phyloP scores from a whole-genome alignment of 768 basidiomycete species.

The Tylopilus plumbeoviolaceoides region DNA sequence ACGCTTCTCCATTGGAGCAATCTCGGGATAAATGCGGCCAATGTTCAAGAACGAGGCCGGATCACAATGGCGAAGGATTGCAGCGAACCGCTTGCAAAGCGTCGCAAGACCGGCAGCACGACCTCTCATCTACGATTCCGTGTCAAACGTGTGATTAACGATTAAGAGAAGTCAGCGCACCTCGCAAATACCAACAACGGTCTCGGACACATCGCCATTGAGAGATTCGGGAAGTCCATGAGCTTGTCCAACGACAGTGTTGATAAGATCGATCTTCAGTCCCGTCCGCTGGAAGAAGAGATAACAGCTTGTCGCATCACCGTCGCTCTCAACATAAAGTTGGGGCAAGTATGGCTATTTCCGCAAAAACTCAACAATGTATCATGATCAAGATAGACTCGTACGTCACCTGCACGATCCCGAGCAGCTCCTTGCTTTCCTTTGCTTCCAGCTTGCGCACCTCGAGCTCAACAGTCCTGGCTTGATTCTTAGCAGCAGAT shows the following conservation, averaged over 20 bases:
- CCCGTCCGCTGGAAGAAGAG: slow-evolving; percentile 91
- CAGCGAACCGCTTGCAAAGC: slow-evolving; percentile 86
- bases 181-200: slow-evolving; percentile 92
- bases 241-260: slow-evolving; percentile 72
- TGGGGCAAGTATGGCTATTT: slow-evolving; percentile 85
- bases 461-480: slow-evolving; percentile 86
- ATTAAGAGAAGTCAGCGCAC: slow-evolving; percentile 36
- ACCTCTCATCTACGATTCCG: slow-evolving; percentile 63
- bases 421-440: slow-evolving; percentile 75
- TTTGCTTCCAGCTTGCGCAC: slow-evolving; percentile 78
- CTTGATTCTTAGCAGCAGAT: slow-evolving; percentile 85
- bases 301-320: slow-evolving; percentile 83
- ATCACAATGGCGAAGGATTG: slow-evolving; percentile 75
- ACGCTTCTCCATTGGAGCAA: slow-evolving; percentile 84
- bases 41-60: slow-evolving; percentile 82
- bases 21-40: slow-evolving; percentile 79
- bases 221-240: slow-evolving; percentile 85
- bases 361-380: background rate
- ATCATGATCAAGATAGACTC: background rate
- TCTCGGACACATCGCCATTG: slow-evolving; percentile 76
- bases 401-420: slow-evolving; percentile 69
- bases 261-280: slow-evolving; percentile 84
- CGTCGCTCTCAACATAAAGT: slow-evolving; percentile 84
- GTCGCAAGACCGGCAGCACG: slow-evolving; percentile 76
- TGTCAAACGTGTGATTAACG: background rate